These are phyloP conservation scores for Fragilariopsis cylindrus DNA, from an alignment of 108 stramenopile genomes.

Conservation along the genomic window DNA sequence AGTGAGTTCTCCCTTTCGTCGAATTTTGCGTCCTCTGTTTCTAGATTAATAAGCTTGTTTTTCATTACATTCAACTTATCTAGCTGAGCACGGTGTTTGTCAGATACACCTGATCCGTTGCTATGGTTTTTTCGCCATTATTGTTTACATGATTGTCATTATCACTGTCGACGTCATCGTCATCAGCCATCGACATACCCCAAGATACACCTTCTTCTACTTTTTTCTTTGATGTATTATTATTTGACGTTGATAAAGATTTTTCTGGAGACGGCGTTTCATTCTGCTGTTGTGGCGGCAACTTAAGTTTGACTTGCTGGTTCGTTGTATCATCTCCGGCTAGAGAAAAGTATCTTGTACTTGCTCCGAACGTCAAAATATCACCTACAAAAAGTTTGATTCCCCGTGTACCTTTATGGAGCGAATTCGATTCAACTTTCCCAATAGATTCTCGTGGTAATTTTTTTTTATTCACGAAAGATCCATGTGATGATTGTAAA, in stretches of 20 bases:
- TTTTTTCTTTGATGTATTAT: constrained; percentile 7
- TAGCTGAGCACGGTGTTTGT: constrained; percentile 51
- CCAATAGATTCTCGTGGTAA: constrained; percentile 60
- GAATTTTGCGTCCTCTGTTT: constrained; percentile 62
- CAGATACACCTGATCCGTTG: constrained; percentile 48
- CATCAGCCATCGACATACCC: constrained; percentile 46
- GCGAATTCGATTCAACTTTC: constrained; percentile 31
- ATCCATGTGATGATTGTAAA: constrained; percentile 68
- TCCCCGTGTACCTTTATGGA: constrained; percentile 54
- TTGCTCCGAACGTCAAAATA: constrained; percentile 69
- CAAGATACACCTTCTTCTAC: constrained; percentile 40
- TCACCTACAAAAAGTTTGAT: constrained; percentile 75
- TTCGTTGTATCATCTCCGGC: constrained; percentile 66
- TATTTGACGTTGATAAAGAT: background rate
- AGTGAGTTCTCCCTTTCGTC: constrained; percentile 56
- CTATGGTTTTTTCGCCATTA: constrained; percentile 13
- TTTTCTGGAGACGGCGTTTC: background rate
- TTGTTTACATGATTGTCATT: constrained; percentile 14
- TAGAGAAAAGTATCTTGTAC: constrained; percentile 61
- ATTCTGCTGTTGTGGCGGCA: constrained; percentile 25
- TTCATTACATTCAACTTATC: constrained; percentile 49
- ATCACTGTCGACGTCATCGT: background rate
- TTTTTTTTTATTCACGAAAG: constrained; percentile 56
- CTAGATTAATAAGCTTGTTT: constrained; percentile 62
- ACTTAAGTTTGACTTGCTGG: constrained; percentile 7